phyloP scores from a whole-genome alignment of 768 basidiomycete genomes.

The Tricholoma furcatifolium region DNA sequence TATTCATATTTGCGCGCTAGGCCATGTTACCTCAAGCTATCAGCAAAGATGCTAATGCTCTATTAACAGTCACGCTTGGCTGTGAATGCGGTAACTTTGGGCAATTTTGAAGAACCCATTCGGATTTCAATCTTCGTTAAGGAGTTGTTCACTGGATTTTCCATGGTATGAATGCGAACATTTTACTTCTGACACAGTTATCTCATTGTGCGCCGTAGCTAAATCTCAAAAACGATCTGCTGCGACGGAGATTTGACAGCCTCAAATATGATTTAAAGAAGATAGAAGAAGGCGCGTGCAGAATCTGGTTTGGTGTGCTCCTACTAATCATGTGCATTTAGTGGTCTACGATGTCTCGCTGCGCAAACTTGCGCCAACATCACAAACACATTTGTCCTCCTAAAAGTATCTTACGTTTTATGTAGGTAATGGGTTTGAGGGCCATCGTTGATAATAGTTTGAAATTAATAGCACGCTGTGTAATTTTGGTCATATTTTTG shows the following conservation, averaged over 20 bases:
- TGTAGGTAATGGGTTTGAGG: no score
- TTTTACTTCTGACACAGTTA: not conserved
- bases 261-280: slow-evolving; percentile 88
- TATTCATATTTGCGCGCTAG: not conserved
- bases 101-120: slow-evolving; percentile 77
- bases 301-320: not conserved
- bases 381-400: not conserved
- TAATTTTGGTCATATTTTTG: no score
- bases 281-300: slow-evolving; percentile 73
- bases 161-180: slow-evolving; percentile 54
- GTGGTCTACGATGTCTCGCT: slow-evolving; percentile 87
- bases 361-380: slow-evolving; percentile 48
- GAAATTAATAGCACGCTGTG: no score
- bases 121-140: slow-evolving; percentile 79
- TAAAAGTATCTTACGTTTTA: not conserved
- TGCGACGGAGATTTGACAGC: slow-evolving; percentile 77
- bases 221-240: slow-evolving; percentile 76
- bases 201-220: slow-evolving; percentile 41
- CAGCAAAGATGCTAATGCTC: not conserved
- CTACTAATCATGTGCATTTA: slow-evolving; percentile 24
- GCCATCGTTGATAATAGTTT: no score
- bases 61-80: slow-evolving; percentile 66
- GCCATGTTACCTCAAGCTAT: not conserved
- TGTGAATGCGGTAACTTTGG: slow-evolving; percentile 80
- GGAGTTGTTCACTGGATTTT: slow-evolving; percentile 80